Percentiles rank a stretch among this genome's conserved stretches.
phyloP scores from a whole-genome alignment of 805 yeast genomes.

The Kodamaea restingae region DNA sequence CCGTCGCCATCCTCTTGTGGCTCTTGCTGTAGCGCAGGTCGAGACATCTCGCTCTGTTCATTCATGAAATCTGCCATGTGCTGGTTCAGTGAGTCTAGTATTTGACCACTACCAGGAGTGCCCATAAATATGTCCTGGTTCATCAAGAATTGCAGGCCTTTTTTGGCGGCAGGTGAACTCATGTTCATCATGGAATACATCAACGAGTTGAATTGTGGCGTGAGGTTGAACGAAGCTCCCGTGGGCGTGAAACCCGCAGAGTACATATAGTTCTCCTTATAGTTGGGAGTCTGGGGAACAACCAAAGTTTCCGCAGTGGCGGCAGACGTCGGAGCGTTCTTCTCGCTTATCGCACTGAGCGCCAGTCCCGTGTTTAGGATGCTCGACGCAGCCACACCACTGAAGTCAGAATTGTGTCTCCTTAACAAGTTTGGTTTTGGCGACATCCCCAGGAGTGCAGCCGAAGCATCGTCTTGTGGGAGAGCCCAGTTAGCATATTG shows the following conservation, averaged over 20 bases:
- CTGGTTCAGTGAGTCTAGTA: constrained; percentile 6
- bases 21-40: too few species aligned
- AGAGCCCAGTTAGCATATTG: constrained; percentile 3
- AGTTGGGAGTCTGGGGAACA: constrained; percentile 36
- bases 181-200: constrained; percentile 35
- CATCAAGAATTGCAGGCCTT: constrained; percentile 17
- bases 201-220: constrained; percentile 39
- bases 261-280: constrained; percentile 24
- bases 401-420: constrained; percentile 24
- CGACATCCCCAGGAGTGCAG: neutral
- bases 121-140: constrained; percentile 28
- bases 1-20: constrained; percentile 26
- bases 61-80: constrained; percentile 18
- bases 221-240: constrained; percentile 26
- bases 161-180: constrained; percentile 27
- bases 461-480: neutral
- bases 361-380: constrained; percentile 4
- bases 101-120: constrained; percentile 7
- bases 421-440: constrained; percentile 12
- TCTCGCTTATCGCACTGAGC: constrained; percentile 14
- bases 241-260: constrained; percentile 29
- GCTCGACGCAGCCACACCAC: constrained; percentile 13
- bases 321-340: neutral
- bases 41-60: constrained; percentile 1
- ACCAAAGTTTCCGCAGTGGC: constrained; percentile 8